Conservation (phyloP, 139 green algal species). For the Chlamydomonas incerta region DNA sequence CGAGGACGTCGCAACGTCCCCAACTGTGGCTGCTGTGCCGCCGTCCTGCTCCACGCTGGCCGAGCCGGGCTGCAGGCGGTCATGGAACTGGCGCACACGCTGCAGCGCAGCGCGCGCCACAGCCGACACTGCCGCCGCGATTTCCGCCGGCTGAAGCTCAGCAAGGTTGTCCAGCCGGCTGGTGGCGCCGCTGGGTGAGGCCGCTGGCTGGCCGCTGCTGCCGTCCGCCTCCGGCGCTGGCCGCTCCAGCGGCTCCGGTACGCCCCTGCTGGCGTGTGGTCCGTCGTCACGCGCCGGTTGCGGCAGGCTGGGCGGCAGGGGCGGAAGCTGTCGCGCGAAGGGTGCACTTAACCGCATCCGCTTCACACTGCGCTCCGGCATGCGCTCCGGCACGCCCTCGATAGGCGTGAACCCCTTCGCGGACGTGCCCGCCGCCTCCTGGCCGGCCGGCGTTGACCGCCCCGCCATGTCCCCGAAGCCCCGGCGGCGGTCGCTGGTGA, state of each 20-base stretch:
- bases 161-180: neutral
- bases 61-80: neutral
- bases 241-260: neutral
- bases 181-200: too few species aligned
- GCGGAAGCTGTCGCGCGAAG: neutral
- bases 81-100: neutral
- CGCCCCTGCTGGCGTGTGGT: neutral
- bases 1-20: neutral
- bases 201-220: neutral
- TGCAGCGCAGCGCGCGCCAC: neutral
- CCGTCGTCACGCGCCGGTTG: neutral
- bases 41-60: neutral
- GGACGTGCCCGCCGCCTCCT: neutral
- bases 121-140: neutral
- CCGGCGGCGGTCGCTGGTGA: neutral
- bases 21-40: too few species aligned
- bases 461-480: neutral
- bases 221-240: neutral
- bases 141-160: neutral
- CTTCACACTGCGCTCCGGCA: conserved; percentile 36
- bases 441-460: neutral
- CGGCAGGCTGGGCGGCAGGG: neutral
- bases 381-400: conserved; percentile 55
- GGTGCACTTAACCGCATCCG: neutral
- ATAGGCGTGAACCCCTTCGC: conserved; percentile 27